A percentile compares a stretch with the other conserved stretches of the same genome.
Evolutionary conservation across 176 grass and related monocot species (phyloP).

Genomic region (Oryza punctata): DNA sequence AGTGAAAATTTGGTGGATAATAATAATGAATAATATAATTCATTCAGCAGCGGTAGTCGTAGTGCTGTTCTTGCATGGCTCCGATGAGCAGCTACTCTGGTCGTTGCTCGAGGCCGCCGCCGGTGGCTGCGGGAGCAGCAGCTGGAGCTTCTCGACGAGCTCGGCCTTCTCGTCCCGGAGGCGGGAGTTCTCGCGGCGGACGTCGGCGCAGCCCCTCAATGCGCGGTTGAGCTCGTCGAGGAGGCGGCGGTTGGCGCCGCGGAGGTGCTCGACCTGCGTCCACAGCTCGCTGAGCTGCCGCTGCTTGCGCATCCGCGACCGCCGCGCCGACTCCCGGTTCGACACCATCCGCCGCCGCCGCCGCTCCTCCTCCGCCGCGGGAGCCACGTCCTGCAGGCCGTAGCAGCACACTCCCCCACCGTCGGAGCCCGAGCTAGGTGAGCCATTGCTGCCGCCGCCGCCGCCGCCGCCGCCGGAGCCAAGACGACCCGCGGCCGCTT

Average conservation of each 20-base stretch:
- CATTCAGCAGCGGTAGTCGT: conserved; percentile 9
- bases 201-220: conserved; percentile 49
- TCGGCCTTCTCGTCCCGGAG: conserved; percentile 62
- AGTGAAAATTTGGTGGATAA: conserved; percentile 44
- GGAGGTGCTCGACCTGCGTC: conserved; percentile 63
- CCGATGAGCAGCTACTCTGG: conserved; percentile 33
- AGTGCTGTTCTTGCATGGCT: conserved; percentile 27
- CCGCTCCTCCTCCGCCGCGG: conserved; percentile 49
- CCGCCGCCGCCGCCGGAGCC: not conserved
- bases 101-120: not conserved
- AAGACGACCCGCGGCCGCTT: conserved; percentile 21
- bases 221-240: conserved; percentile 74
- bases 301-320: conserved; percentile 94
- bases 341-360: conserved; percentile 78
- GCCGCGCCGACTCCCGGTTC: conserved; percentile 88
- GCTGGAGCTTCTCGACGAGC: conserved; percentile 60
- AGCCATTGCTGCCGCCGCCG: conserved; percentile 45
- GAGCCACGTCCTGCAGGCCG: not conserved
- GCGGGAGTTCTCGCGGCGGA: conserved; percentile 46
- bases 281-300: conserved; percentile 84
- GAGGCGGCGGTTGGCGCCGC: conserved; percentile 62
- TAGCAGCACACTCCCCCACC: conserved; percentile 12
- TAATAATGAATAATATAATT: conserved; percentile 2
- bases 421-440: conserved; percentile 54
- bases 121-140: conserved; percentile 32